Evolutionary conservation across 176 grass and related monocot genomes (phyloP).

Genomic region (Rhipidocladum racemiflorum): DNA sequence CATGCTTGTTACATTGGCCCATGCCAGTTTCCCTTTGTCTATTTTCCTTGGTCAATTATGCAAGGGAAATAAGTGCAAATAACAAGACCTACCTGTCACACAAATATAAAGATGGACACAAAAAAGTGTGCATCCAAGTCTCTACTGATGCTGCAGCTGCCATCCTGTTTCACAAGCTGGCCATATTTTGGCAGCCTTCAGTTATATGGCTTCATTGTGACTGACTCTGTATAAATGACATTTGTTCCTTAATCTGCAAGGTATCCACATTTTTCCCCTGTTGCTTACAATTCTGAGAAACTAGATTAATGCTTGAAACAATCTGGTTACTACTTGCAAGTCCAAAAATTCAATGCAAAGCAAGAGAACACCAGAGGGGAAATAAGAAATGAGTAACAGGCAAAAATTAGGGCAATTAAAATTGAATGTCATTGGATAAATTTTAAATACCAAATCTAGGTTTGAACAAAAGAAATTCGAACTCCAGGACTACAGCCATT

Average conservation of each 20-base stretch:
- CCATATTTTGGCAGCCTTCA: neutral
- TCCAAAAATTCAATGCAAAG: neutral
- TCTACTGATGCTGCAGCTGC: neutral
- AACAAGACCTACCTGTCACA: no score
- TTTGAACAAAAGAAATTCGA: slow-evolving; percentile 32
- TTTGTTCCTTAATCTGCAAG: neutral
- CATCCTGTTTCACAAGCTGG: neutral
- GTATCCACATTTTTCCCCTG: neutral
- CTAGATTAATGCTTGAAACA: neutral
- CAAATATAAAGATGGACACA: no score
- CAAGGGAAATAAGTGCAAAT: no score
- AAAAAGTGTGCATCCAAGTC: no score
- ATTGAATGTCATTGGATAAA: slow-evolving; percentile 50
- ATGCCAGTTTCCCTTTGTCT: neutral
- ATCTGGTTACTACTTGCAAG: neutral
- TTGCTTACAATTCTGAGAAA: neutral
- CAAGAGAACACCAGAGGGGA: neutral
- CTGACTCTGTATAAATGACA: neutral
- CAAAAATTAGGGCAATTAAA: neutral
- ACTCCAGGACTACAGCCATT: slow-evolving; percentile 42
- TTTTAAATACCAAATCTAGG: slow-evolving; percentile 32
- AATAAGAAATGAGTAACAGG: neutral
- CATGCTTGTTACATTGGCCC: neutral
- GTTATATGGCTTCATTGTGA: neutral
- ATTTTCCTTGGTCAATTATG: no score